Base-by-base conservation (phyloP, 345 rosid genomes). In the Mercurialis annua region DNA sequence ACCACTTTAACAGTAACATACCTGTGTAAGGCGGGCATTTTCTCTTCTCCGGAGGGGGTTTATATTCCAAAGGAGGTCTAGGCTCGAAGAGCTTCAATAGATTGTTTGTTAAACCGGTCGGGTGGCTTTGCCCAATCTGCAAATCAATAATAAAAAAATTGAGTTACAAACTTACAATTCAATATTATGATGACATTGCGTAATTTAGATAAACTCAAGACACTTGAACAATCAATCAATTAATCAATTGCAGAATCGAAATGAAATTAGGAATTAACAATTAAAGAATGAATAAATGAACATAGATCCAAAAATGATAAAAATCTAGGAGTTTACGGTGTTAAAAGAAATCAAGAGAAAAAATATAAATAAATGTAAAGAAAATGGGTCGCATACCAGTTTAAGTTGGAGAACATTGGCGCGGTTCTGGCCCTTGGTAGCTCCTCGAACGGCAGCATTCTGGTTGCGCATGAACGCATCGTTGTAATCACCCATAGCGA, bases 41-140 rank as follows among this genome's bases (percentile, higher is more conserved):
- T 75, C 95, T 80, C 80, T 87, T 91, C 90, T 89, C 97, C 0
- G 92, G 97, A 23, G 96, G 96, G 0, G 95, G 92, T 74, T 78
- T 87, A 78, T 66, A 94, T 57, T 91, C 97, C 67, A 94, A 78
- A 0, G 99, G 99, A 52, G 86, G 86, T 50, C 95, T 86, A 65
- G 99, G 88, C 82, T 94, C 97, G 75, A 94, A 91, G 16, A 94
- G 91, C 79, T 94, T 94, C 89, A 94, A 70, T 36, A 91, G 91
- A 53, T 83, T 91, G 7, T 85, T 67, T 34, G 99, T 94, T 73
- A 94, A 80, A 56, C 98, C 99, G 34, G 98, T 94, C 0, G 97
- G 99, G 54, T 94, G 99, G 71, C 92, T 91, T 75, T 89, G 96
- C 67, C 98, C 98, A 82, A 94, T 94, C 99, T 94, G 92, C 80